Evolutionary conservation across 306 rosid genomes (phyloP), one percentile per base, ranked within the genome.

Genomic region (Herpetospermum pedunculosum): DNA sequence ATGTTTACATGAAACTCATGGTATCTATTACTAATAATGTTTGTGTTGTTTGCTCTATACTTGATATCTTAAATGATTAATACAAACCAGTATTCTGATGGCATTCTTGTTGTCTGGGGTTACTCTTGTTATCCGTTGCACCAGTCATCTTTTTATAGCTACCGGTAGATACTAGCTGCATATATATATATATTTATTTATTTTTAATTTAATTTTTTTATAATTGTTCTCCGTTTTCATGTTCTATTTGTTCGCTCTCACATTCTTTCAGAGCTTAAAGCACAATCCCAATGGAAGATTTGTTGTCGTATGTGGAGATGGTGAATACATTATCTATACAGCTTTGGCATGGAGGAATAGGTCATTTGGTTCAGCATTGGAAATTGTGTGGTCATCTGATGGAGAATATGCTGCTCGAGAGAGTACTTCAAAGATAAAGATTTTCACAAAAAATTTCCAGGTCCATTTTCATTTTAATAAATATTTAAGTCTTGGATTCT

Each of bases 261-360:
- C 58, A 70, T 58, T 69, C 75, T 79, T 78, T 73, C 91, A 94
- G 99, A 89, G 86, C 86, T 85, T 94, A 81, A 91, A 79, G 95
- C 99, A 94, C 90, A 94, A 94, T 67, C 97, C 99, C 74, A 94
- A 88, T 77, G 99, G 99, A 72, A 88, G 99, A 75, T 94, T 94
- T 79, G 99, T 94, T 72, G 99, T 91, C 79, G 97, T 91, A 38
- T 94, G 97, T 79, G 99, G 99, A 74, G 99, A 94, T 76, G 99
- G 99, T 38, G 99, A 94, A 80, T 94, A 89, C 78, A 91, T 94
- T 79, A 91, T 89, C 80, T 94, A 88, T 81, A 94, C 99, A 53
- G 99, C 97, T 69, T 84, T 94, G 87, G 97, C 99, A 29, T 94
- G 99, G 99, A 91, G 99, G 80, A 91, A 94, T 78, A 89, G 99